These are phyloP conservation scores for Naumovozyma baii DNA, from an alignment of 805 yeast species.

Conservation along the genomic window DNA sequence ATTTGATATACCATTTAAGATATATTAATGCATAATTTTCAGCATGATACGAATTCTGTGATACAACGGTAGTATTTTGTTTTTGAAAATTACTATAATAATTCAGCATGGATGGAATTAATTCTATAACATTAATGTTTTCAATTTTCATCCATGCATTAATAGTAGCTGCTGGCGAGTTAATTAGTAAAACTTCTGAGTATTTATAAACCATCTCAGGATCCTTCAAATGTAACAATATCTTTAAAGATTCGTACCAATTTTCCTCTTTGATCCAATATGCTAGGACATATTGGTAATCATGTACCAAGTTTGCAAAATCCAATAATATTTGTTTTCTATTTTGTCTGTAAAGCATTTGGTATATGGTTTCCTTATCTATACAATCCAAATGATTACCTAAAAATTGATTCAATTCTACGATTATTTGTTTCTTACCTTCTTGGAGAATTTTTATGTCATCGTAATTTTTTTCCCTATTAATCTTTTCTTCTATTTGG, in stretches of 20 bases:
- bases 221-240: conserved; percentile 41
- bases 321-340: conserved; percentile 51
- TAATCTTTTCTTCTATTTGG: conserved; percentile 27
- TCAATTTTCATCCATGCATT: conserved; percentile 62
- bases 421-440: conserved; percentile 19
- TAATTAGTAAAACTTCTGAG: conserved; percentile 58
- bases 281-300: conserved; percentile 57
- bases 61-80: conserved; percentile 1
- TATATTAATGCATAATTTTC: conserved; percentile 61
- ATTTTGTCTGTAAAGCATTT: conserved; percentile 59
- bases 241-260: conserved; percentile 65
- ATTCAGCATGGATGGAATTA: conserved; percentile 67
- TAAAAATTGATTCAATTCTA: conserved; percentile 42
- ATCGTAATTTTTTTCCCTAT: conserved; percentile 19
- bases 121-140: conserved; percentile 46
- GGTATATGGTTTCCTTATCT: conserved; percentile 63
- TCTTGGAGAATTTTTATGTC: conserved; percentile 7
- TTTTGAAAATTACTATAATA: conserved; percentile 44
- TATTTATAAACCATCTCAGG: conserved; percentile 49
- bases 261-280: conserved; percentile 59
- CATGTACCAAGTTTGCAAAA: conserved; percentile 59
- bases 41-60: conserved; percentile 13
- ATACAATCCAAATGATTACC: conserved; percentile 36
- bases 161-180: conserved; percentile 59
- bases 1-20: conserved; percentile 44